Evolutionary conservation across 305 asterid species (phyloP).

Genomic region (Plantago rigida): DNA sequence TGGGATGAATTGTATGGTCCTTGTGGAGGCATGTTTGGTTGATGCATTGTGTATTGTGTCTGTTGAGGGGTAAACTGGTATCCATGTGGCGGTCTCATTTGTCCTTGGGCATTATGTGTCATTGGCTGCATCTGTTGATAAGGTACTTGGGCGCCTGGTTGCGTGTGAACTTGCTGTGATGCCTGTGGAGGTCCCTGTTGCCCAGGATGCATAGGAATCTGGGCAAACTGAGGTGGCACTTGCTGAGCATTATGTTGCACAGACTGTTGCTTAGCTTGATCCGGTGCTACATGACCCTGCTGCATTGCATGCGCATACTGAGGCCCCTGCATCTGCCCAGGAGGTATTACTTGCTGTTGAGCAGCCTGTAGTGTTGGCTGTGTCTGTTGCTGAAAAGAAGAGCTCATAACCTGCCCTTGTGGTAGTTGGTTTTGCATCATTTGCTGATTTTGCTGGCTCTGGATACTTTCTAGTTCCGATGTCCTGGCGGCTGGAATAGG

Average conservation of each 20-base stretch:
- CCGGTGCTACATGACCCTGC: slow-evolving; percentile 40
- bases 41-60: slow-evolving; percentile 46
- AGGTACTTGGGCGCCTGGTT: slow-evolving; percentile 44
- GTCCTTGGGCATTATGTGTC: slow-evolving; percentile 43
- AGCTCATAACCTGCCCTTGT: slow-evolving; percentile 39
- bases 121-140: slow-evolving; percentile 37
- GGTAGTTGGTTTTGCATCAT: slow-evolving; percentile 13
- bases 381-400: slow-evolving; percentile 37
- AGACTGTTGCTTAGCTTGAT: slow-evolving; percentile 46
- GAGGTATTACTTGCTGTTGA: slow-evolving; percentile 36
- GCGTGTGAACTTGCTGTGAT: slow-evolving; percentile 39
- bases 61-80: slow-evolving; percentile 51
- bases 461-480: slow-evolving; percentile 43
- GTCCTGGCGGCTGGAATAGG: slow-evolving; percentile 54
- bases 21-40: slow-evolving; percentile 48
- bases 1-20: slow-evolving; percentile 51
- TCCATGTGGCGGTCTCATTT: slow-evolving; percentile 50
- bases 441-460: slow-evolving; percentile 26
- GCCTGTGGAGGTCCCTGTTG: slow-evolving; percentile 35
- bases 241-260: slow-evolving; percentile 54
- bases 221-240: slow-evolving; percentile 39
- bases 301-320: slow-evolving; percentile 42
- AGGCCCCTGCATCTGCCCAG: slow-evolving; percentile 52
- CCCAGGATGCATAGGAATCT: slow-evolving; percentile 37
- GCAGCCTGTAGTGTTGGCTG: slow-evolving; percentile 35